These are phyloP conservation scores for Cyberlindnera saturnus DNA, from an alignment of 805 yeast genomes.

Conservation along the genomic window DNA sequence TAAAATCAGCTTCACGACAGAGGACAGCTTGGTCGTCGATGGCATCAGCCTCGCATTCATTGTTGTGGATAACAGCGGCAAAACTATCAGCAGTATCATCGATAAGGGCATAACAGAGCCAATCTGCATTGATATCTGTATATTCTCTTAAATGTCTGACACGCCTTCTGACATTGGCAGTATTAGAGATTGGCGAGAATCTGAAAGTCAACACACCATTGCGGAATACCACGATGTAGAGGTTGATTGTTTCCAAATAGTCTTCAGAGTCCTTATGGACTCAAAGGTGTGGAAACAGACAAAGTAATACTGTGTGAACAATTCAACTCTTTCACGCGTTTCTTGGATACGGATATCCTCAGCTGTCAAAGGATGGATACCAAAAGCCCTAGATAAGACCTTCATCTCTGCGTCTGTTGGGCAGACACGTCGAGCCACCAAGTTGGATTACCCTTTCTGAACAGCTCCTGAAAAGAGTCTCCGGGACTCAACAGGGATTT, in stretches of 20 bases:
- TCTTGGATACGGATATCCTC: slow-evolving; percentile 97
- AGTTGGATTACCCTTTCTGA: slow-evolving; percentile 64
- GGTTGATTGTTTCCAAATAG: slow-evolving; percentile 74
- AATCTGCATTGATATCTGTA: slow-evolving; percentile 71
- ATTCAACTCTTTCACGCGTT: slow-evolving; percentile 93
- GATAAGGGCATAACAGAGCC: slow-evolving; percentile 76
- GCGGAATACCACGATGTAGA: slow-evolving; percentile 81
- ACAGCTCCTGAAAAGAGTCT: slow-evolving; percentile 58
- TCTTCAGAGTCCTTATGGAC: slow-evolving; percentile 72
- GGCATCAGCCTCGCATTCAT: slow-evolving; percentile 77
- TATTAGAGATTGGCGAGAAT: slow-evolving; percentile 91
- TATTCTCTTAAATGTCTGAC: slow-evolving; percentile 74
- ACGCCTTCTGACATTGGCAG: slow-evolving; percentile 79
- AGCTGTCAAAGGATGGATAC: slow-evolving; percentile 95
- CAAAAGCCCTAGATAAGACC: slow-evolving; percentile 85
- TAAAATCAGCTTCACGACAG: slow-evolving; percentile 67
- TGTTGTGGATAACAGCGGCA: slow-evolving; percentile 72
- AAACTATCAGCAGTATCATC: slow-evolving; percentile 84
- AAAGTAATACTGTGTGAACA: slow-evolving; percentile 84
- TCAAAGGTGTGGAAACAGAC: slow-evolving; percentile 97
- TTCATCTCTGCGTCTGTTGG: slow-evolving; percentile 96
- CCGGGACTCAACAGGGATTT: slow-evolving; percentile 67
- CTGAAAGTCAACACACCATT: slow-evolving; percentile 91
- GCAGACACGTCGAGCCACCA: slow-evolving; percentile 96
- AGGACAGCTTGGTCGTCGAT: slow-evolving; percentile 79